Evolutionary conservation across 2,329 filamentous ascomycete species (phyloP).

Genomic region (Paraphoma sp.): DNA sequence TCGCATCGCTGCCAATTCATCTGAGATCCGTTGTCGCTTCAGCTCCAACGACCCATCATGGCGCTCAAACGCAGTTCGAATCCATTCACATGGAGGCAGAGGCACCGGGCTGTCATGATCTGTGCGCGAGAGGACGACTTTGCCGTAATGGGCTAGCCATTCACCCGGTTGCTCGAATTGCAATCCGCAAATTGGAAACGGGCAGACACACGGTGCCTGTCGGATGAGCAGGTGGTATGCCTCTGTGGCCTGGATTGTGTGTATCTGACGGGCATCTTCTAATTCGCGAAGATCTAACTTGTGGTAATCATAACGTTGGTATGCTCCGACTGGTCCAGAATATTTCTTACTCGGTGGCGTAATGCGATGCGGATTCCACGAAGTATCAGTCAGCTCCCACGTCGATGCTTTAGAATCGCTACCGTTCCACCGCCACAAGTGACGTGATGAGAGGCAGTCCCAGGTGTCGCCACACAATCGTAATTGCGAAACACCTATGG

Average conservation of each 20-base stretch:
- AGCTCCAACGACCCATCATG: slow-evolving; percentile 1
- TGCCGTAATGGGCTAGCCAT: neutral
- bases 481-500: too few species aligned
- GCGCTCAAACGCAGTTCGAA: neutral
- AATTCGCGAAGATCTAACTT: neutral
- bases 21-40: neutral
- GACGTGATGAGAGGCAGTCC: neutral
- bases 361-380: slow-evolving; percentile 1
- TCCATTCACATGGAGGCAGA: too few species aligned
- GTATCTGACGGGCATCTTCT: neutral
- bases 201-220: slow-evolving; percentile 4
- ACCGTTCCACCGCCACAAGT: neutral
- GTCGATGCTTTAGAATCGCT: neutral
- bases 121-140: neutral
- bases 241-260: slow-evolving; percentile 4
- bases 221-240: slow-evolving; percentile 4
- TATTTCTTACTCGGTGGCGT: slow-evolving; percentile 5
- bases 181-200: neutral
- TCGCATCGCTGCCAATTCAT: neutral
- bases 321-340: slow-evolving; percentile 8
- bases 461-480: neutral
- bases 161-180: neutral
- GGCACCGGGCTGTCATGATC: too few species aligned
- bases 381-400: slow-evolving; percentile 1
- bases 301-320: neutral